These are phyloP conservation scores for Phytophthora hybrid DNA, from an alignment of 352 stramenopile species.

Conservation along the genomic window DNA sequence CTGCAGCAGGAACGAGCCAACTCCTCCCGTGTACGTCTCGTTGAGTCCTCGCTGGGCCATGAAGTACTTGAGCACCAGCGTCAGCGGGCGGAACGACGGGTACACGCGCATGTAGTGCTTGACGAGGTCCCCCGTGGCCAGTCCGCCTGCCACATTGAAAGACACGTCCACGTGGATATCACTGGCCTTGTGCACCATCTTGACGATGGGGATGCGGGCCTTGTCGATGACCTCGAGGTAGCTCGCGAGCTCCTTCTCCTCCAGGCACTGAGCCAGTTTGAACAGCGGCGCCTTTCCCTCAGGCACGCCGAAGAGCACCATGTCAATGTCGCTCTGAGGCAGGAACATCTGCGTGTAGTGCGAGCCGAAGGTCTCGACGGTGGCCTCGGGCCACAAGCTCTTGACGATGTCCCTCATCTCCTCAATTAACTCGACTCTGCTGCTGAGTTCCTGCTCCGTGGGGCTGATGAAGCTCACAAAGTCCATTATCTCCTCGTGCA, in stretches of 20 bases:
- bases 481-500: slow-evolving; percentile 97
- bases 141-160: slow-evolving; percentile 89
- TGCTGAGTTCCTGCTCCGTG: slow-evolving; percentile 73
- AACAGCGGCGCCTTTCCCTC: slow-evolving; percentile 64
- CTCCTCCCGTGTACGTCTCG: slow-evolving; percentile 94
- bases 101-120: slow-evolving; percentile 93
- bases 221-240: slow-evolving; percentile 97
- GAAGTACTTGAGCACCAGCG: slow-evolving; percentile 97
- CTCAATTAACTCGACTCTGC: slow-evolving; percentile 72
- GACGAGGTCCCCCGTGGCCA: slow-evolving; percentile 90
- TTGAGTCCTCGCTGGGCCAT: slow-evolving; percentile 93
- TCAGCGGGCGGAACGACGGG: slow-evolving; percentile 92
- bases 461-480: slow-evolving; percentile 94
- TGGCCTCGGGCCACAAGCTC: slow-evolving; percentile 61
- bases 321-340: slow-evolving; percentile 94
- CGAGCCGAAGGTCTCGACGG: slow-evolving; percentile 93
- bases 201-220: slow-evolving; percentile 96
- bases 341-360: slow-evolving; percentile 94
- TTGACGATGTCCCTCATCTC: slow-evolving; percentile 78
- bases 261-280: slow-evolving; percentile 60
- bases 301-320: slow-evolving; percentile 89
- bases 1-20: slow-evolving; percentile 95
- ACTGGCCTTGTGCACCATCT: slow-evolving; percentile 93
- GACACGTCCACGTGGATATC: slow-evolving; percentile 94
- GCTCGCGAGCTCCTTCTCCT: slow-evolving; percentile 77